Evolutionary conservation across 2,329 filamentous ascomycete species (phyloP).

Genomic region (Curvularia eragrostidis): DNA sequence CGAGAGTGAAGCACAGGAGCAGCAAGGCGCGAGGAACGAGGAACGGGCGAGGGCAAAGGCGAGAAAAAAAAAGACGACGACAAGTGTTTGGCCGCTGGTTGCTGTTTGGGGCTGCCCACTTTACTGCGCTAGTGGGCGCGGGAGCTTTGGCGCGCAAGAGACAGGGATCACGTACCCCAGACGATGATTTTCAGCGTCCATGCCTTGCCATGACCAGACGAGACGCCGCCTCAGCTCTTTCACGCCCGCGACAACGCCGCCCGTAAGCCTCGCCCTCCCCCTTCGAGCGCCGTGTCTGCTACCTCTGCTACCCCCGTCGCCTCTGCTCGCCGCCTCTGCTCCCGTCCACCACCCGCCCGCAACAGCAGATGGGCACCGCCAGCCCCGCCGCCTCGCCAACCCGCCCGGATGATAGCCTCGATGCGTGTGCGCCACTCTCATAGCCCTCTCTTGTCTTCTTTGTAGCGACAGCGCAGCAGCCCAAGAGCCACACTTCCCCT

Average conservation of each 20-base stretch:
- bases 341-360: conserved; percentile 3
- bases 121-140: conserved; percentile 9
- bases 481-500: background rate
- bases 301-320: background rate
- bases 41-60: background rate
- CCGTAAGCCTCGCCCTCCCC: background rate
- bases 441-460: conserved; percentile 11
- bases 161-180: conserved; percentile 22
- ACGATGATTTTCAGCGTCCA: conserved; percentile 17
- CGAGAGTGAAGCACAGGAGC: conserved; percentile 6
- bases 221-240: conserved; percentile 6
- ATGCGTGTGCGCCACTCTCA: conserved; percentile 26
- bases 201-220: conserved; percentile 13
- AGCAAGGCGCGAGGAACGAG: conserved; percentile 7
- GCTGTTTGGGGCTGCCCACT: conserved; percentile 22
- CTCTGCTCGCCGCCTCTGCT: conserved; percentile 2
- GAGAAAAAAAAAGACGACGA: conserved; percentile 5
- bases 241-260: background rate
- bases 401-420: conserved; percentile 27
- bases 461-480: conserved; percentile 2
- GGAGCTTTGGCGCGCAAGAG: conserved; percentile 15
- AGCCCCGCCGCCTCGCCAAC: conserved; percentile 23
- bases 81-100: conserved; percentile 26
- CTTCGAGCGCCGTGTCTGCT: conserved; percentile 5
- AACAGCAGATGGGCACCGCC: conserved; percentile 24